Evolutionary conservation across 805 yeast genomes (phyloP), one percentile per base, ranked within the genome.

Genomic region (Candida boidinii): DNA sequence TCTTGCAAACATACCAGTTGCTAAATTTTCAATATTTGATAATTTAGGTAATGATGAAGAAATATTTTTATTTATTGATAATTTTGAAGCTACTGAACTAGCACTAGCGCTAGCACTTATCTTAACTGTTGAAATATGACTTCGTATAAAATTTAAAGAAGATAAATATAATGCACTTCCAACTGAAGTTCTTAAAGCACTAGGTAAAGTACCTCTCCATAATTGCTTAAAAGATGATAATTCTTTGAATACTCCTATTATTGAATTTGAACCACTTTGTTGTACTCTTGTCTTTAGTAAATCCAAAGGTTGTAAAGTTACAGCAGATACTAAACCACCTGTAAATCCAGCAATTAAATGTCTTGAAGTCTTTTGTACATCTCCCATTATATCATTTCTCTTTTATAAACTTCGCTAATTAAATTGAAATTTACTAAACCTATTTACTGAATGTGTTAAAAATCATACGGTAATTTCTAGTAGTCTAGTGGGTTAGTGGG

Each of bases 161-260:
- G 95, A 70, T 33, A 92, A 66, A 48, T 92, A 92, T 22, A 92
- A 57, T 0, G 92, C 95, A 27, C 94, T 81, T 0, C 98, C 98
- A 10, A 85, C 64, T 1, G 96, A 85, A 0, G 96, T 90, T 38
- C 98, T 66, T 17, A 90, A 46, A 0, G 94, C 87, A 15, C 95
- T 84, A 0, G 98, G 96, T 24, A 87, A 47, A 0, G 95, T 90
- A 0, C 98, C 98, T 35, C 95, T 68, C 98, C 98, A 92, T 25
- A 88, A 62, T 32, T 78, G 75, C 30, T 51, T 53, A 17, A 66
- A 35, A 15, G 61, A 54, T 3, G 57, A 54, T 8, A 80, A 43
- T 29, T 69, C 68, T 34, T 54, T 59, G 11, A 66, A 30, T 1
- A 61, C 57, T 0, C 54, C 36, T 8, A 37, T 23, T 5, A 64